Base-by-base conservation (phyloP, 768 basidiomycete species). In the Boletus speciosus region DNA sequence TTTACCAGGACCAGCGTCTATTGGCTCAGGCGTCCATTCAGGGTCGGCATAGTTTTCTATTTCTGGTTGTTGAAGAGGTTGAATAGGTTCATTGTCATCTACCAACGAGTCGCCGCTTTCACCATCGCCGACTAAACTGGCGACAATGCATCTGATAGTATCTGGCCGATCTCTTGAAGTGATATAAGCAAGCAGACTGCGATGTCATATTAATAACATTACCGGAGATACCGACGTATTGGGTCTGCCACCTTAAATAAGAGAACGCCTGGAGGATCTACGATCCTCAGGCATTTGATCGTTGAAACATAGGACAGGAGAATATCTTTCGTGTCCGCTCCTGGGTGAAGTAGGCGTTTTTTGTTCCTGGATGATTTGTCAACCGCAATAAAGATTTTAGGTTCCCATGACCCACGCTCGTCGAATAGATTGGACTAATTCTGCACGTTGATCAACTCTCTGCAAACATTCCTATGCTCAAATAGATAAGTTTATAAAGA, bases 21-120 rank as follows among this genome's bases (percentile, higher is more conserved):
- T 81, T 0, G 97, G 95, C 66, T 98, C 95, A 0, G 97, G 97
- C 42, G 89, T 85, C 97, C 97, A 99, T 55, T 90, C 87, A 0
- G 90, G 86, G 66, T 99, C 95, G 1, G 78, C 79, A 63, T 89
- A 98, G 58, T 98, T 92, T 59, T 98, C 96, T 47, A 83, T 78
- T 45, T 90, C 85, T 3, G 78, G 73, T 49, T 86, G 83, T 61
- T 91, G 86, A 36, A 93, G 71, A 14, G 89, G 87, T 55, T 83
- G 83, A 43, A 85, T 82, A 0, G 88, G 83, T 51, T 96, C 93
- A 59, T 81, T 89, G 55, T 93, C 91, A 61, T 96, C 92, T 0
- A 90, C 81, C 3, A 95, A 74, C 0, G 88, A 84, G 68, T 94
- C 92, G 0, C 88, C 81, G 40, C 84, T 82, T 63, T 89, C 86